Evolutionary conservation across 495 filamentous ascomycete species (phyloP), one percentile per base, ranked within the genome.

Genomic region (Immersiella caudata): DNA sequence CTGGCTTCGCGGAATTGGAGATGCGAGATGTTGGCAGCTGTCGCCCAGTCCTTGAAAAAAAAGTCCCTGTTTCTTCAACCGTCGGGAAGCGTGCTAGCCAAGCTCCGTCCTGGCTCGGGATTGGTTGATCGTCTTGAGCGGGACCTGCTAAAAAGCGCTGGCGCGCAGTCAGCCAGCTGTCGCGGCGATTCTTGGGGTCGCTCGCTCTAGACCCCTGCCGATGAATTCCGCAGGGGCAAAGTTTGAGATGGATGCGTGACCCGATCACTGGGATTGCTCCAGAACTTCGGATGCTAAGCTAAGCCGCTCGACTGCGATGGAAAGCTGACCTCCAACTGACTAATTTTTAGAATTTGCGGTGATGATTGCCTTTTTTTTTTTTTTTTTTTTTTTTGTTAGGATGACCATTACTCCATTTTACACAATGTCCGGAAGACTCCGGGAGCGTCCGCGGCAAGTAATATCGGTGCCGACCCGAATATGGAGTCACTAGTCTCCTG

Each of bases 41-140:
- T 18, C 36, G 36, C 40, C 24, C 59, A 49, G 18, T 24, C 54
- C 24, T 4, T 46, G 21, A 52, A 65, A 65, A 65, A 65, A 65
- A 65, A 56, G 63, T 65, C 63, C 63, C 27, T 51, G 51, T 35
- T 22, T 56, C 63, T 65, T 65, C 63, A 65, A 65, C 63, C 63
- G 63, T 65, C 63, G 63, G 63, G 63, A 65, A 65, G 63, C 63
- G 63, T 65, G 24, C 56, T 8, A 33, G 56, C 25, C 56, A 33
- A 33, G 56, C 7, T 22, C 7, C 52, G 52, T 24, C 6, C 56
- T 59, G 3, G 56, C 56, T 14, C 56, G 21, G 56, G 56, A 59
- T 59, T 59, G 56, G 56, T 25, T 59, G 56, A 8, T 29, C 6
- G n/a, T 46, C 40, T 46, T 46, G 40, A 12, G 11, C 11, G 40